Percentiles rank a stretch among this genome's conserved stretches.
These are phyloP conservation scores for Coccomyxa sp. DNA, from an alignment of 139 green algal species.

Conservation along the genomic window DNA sequence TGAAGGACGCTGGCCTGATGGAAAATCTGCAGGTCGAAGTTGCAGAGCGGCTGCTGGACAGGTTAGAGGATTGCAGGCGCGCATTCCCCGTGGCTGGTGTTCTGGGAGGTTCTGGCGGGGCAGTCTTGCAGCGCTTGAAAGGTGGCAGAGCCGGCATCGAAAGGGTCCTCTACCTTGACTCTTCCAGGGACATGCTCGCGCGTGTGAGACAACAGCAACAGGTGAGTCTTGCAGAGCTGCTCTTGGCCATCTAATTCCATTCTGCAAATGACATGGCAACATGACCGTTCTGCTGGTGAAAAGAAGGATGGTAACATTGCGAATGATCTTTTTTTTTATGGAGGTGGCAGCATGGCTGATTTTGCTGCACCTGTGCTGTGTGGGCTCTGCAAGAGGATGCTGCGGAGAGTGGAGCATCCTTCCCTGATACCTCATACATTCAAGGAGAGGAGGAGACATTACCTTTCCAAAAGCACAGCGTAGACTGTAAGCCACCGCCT, in stretches of 20 bases:
- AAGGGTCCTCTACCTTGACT: slow-evolving; percentile 48
- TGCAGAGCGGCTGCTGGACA: slow-evolving; percentile 66
- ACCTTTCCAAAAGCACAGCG: slow-evolving; percentile 28
- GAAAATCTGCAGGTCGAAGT: slow-evolving; percentile 49
- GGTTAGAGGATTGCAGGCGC: slow-evolving; percentile 70
- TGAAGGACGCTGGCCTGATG: neutral
- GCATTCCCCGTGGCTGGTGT: slow-evolving; percentile 57
- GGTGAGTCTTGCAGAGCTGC: slow-evolving; percentile 1
- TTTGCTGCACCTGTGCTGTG: neutral
- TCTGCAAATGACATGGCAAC: neutral
- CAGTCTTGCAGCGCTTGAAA: slow-evolving; percentile 36
- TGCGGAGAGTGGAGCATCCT: neutral
- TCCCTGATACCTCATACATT: neutral
- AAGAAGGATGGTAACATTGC: neutral
- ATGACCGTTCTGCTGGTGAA: neutral
- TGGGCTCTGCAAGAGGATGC: neutral
- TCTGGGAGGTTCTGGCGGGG: slow-evolving; percentile 58
- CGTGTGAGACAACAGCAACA: slow-evolving; percentile 11
- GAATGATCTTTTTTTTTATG: no score
- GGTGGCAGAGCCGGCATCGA: slow-evolving; percentile 44
- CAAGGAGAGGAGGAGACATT: slow-evolving; percentile 35
- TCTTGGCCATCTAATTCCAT: neutral
- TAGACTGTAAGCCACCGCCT: slow-evolving; percentile 18
- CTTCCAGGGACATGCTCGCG: slow-evolving; percentile 48
- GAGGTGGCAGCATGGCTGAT: neutral